Evolutionary conservation across 2,329 filamentous ascomycete species (phyloP).

Genomic region (Botrytis porri): DNA sequence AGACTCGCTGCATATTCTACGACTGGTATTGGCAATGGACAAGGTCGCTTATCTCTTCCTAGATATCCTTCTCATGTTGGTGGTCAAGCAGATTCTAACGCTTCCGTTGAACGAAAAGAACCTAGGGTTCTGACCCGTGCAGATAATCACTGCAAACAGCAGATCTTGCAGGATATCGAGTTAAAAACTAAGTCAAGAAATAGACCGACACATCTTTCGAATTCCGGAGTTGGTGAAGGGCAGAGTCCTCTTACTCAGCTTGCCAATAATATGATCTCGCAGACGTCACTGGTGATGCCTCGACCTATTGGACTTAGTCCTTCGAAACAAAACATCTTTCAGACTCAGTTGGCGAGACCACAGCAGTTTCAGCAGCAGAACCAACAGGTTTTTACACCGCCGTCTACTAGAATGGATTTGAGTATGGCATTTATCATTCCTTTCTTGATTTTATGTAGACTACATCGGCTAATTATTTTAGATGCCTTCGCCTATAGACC

Average conservation of each 20-base stretch:
- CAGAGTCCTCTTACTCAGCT: slow-evolving; percentile 27
- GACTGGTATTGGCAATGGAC: not conserved
- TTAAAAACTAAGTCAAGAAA: not conserved
- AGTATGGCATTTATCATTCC: slow-evolving; percentile 24
- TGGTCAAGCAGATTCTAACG: not conserved
- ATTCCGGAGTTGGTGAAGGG: not conserved
- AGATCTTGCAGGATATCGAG: slow-evolving; percentile 29
- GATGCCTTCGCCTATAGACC: slow-evolving; percentile 27
- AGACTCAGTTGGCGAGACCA: slow-evolving; percentile 22
- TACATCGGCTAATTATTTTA: slow-evolving; percentile 25
- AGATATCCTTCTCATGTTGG: not conserved
- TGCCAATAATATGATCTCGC: slow-evolving; percentile 32
- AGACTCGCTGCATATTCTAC: not conserved
- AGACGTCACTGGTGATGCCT: slow-evolving; percentile 23
- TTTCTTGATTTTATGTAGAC: not conserved
- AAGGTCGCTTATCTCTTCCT: slow-evolving; percentile 12
- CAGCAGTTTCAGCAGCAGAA: slow-evolving; percentile 30
- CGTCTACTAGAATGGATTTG: slow-evolving; percentile 27
- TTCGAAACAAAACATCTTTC: slow-evolving; percentile 21
- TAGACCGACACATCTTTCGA: not conserved
- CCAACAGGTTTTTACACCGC: slow-evolving; percentile 33
- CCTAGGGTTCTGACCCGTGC: slow-evolving; percentile 26
- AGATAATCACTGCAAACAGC: slow-evolving; percentile 31
- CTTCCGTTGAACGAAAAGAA: slow-evolving; percentile 5
- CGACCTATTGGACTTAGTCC: slow-evolving; percentile 13